phyloP scores from a whole-genome alignment of 192 early-diverging fungal species.

The Pilobolus umbonatus region DNA sequence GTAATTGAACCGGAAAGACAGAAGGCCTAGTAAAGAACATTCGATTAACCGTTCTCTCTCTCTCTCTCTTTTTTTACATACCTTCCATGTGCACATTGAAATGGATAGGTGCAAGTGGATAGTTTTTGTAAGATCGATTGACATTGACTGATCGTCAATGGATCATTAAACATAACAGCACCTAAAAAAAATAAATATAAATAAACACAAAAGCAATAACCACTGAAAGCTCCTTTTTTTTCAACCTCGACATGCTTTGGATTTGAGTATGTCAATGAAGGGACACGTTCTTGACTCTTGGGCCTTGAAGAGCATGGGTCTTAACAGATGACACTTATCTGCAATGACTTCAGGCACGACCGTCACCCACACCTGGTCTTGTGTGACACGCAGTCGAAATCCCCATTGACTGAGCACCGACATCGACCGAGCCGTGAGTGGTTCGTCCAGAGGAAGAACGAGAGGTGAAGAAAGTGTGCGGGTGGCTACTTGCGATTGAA shows the following conservation, averaged over 20 bases:
- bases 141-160: slow-evolving; percentile 45
- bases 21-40: slow-evolving; percentile 7
- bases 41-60: background rate
- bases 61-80: slow-evolving; percentile 6
- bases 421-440: slow-evolving; percentile 37
- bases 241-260: slow-evolving; percentile 64
- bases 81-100: slow-evolving; percentile 62
- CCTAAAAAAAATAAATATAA: slow-evolving; percentile 27
- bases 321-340: no score
- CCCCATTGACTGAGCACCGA: no score
- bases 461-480: no score
- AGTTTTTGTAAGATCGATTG: slow-evolving; percentile 45
- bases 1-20: slow-evolving; percentile 2
- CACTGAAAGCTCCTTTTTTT: background rate
- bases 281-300: no score
- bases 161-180: slow-evolving; percentile 77
- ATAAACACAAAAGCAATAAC: slow-evolving; percentile 1
- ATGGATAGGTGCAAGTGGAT: slow-evolving; percentile 53
- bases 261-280: slow-evolving; percentile 67
- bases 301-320: no score
- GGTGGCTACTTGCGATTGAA: no score
- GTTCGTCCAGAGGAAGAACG: no score
- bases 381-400: no score
- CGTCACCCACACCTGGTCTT: slow-evolving; percentile 25
- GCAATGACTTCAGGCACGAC: slow-evolving; percentile 56